Evolutionary conservation across 305 asterid genomes (phyloP).

Genomic region (Striga hermonthica): DNA sequence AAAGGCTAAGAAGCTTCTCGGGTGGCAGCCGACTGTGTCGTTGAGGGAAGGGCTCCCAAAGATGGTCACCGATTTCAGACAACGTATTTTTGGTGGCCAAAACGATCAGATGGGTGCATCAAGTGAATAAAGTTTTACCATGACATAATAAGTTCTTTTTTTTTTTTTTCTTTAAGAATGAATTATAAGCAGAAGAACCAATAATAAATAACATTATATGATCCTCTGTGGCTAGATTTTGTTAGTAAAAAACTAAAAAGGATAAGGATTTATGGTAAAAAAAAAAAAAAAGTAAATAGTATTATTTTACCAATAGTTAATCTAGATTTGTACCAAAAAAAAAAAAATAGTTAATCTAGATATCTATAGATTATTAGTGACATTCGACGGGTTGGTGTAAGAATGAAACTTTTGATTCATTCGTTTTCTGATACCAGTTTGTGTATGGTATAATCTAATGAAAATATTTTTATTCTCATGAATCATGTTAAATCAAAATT

Average conservation of each 20-base stretch:
- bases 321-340: too few relatives aligned
- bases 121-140: conserved; percentile 22
- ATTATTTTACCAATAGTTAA: not conserved
- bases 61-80: conserved; percentile 71
- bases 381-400: too few relatives aligned
- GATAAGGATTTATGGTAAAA: not conserved
- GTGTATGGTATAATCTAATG: too few relatives aligned
- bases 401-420: too few relatives aligned
- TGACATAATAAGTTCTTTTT: not conserved
- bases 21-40: conserved; percentile 71
- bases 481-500: too few relatives aligned
- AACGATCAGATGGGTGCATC: conserved; percentile 32
- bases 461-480: too few relatives aligned
- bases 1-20: conserved; percentile 65
- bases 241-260: not conserved
- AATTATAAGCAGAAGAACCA: not conserved
- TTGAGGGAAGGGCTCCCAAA: conserved; percentile 74
- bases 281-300: too few relatives aligned
- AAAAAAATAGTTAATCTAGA: too few relatives aligned
- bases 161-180: too few relatives aligned
- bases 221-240: conserved; percentile 11
- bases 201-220: conserved; percentile 27
- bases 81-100: conserved; percentile 57
- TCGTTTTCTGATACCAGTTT: too few relatives aligned
- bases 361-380: too few relatives aligned